Base-by-base conservation (phyloP, 768 basidiomycete genomes). In the Fomitopsis serialis region DNA sequence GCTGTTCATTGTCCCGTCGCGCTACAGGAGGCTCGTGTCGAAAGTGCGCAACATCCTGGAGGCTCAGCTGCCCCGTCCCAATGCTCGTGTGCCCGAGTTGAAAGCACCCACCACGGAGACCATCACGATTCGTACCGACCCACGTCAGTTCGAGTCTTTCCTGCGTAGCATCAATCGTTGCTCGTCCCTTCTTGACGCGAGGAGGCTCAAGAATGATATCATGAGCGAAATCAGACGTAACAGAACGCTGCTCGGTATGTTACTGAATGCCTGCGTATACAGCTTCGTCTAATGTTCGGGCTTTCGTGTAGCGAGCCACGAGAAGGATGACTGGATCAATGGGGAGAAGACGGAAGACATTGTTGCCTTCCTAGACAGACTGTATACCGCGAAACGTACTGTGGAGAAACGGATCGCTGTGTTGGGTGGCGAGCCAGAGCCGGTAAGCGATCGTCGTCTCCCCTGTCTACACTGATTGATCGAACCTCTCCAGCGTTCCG, bases 131-230 rank as follows among this genome's bases (percentile, higher is more conserved):
- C 81, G 83, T 27, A 96, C 93, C 1, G 83, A 88, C 61, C 61
- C 79, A 8, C 84, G 85, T 44, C 87, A 94, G 53, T 98, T 98
- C 60, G 95, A 98, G 59, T 87, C 85, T 0, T 98, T 98, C 68
- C 72, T 98, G 48, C 80, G 84, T 29, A 91, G 92, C 53, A 93
- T 98, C 63, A 80, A 77, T 55, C 80, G 84, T 29, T 85, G 85
- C 61, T 87, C 87, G 11, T 94, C 88, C 3, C 74, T 98, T 6
- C 68, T 94, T 29, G 97, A 99, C 63, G 94, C 94, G 2, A 79
- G 93, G 51, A 77, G 95, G 22, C 70, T 98, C 36, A 89, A 95
- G 71, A 95, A 91, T 58, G 97, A 99, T 61, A 79, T 99, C 34
- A 83, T 88, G 57, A 81, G 90, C n/a, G 94, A 98, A 72, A 90